These are phyloP conservation scores for Fusarium mundagurra DNA, from an alignment of 2,329 filamentous ascomycete species.

Conservation along the genomic window DNA sequence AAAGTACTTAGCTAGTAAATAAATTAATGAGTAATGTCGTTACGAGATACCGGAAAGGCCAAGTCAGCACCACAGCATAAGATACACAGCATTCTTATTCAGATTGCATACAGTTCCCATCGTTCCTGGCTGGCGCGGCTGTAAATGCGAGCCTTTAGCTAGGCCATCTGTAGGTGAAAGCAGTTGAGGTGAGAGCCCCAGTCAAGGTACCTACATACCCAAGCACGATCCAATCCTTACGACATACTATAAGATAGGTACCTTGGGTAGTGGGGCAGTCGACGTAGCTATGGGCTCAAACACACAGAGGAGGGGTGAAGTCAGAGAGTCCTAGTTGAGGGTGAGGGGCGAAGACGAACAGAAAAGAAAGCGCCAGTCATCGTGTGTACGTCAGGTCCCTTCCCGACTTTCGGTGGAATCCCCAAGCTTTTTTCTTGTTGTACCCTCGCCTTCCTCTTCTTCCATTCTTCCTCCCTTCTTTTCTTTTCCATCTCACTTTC, in stretches of 20 bases:
- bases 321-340: background rate
- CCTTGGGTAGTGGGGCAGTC: conserved; percentile 11
- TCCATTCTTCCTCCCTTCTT: conserved; percentile 1
- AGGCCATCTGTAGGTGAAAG: conserved; percentile 13
- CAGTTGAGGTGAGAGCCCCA: conserved; percentile 28
- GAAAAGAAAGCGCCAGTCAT: conserved; percentile 30
- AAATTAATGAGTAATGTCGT: background rate
- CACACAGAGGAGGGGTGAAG: conserved; percentile 31
- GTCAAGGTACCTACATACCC: conserved; percentile 10
- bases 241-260: conserved; percentile 25
- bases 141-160: conserved; percentile 19
- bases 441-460: conserved; percentile 15
- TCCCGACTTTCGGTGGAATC: conserved; percentile 34
- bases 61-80: background rate
- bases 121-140: conserved; percentile 35
- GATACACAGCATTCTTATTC: background rate
- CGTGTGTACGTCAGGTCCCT: conserved; percentile 38
- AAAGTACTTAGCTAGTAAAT: too few relatives aligned
- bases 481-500: conserved; percentile 20
- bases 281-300: conserved; percentile 10
- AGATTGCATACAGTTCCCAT: background rate
- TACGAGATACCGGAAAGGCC: background rate
- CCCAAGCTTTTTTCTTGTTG: conserved; percentile 33
- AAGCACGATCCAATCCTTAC: conserved; percentile 1
- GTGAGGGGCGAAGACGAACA: conserved; percentile 31